Percentiles rank a stretch among this genome's conserved stretches.
Evolutionary conservation across 2,329 filamentous ascomycete genomes (phyloP).

Genomic region (Aspergillus neotritici): DNA sequence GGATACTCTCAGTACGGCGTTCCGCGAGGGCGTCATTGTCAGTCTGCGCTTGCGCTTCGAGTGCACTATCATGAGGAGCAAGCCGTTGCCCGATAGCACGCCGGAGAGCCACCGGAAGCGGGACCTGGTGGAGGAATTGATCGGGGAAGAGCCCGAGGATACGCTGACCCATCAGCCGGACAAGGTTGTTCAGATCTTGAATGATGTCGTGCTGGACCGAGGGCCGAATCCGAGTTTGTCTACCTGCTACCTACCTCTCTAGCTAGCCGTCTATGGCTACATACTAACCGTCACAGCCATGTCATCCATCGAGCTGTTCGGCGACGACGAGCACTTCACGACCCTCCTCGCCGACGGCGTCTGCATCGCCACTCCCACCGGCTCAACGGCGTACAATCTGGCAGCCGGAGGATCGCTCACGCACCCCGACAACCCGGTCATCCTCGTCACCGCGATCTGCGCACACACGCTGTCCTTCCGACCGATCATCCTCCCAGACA

Average conservation of each 20-base stretch:
- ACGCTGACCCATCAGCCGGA: slow-evolving; percentile 80
- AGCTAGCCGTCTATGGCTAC: too few relatives aligned
- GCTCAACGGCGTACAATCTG: slow-evolving; percentile 91
- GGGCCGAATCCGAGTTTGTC: slow-evolving; percentile 85
- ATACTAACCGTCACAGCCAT: slow-evolving; percentile 54
- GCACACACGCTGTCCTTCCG: slow-evolving; percentile 92
- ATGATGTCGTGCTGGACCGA: slow-evolving; percentile 93
- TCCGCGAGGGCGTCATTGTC: slow-evolving; percentile 79
- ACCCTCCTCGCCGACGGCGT: slow-evolving; percentile 89
- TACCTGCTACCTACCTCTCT: background rate
- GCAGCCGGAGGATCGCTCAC: slow-evolving; percentile 92
- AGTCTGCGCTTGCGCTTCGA: slow-evolving; percentile 86
- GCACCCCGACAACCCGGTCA: slow-evolving; percentile 93
- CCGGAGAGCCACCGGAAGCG: slow-evolving; percentile 38
- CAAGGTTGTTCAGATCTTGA: slow-evolving; percentile 81
- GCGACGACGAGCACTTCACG: slow-evolving; percentile 92
- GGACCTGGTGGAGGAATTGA: slow-evolving; percentile 82
- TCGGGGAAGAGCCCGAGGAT: slow-evolving; percentile 79
- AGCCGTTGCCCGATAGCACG: slow-evolving; percentile 27
- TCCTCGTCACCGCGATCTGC: slow-evolving; percentile 89
- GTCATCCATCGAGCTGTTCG: slow-evolving; percentile 87
- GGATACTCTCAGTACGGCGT: slow-evolving; percentile 63
- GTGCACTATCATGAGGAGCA: slow-evolving; percentile 78
- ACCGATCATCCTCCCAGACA: slow-evolving; percentile 94
- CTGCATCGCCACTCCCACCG: slow-evolving; percentile 89